Evolutionary conservation across 2,329 filamentous ascomycete species (phyloP).

Genomic region (Phyllosticta capitalensis): DNA sequence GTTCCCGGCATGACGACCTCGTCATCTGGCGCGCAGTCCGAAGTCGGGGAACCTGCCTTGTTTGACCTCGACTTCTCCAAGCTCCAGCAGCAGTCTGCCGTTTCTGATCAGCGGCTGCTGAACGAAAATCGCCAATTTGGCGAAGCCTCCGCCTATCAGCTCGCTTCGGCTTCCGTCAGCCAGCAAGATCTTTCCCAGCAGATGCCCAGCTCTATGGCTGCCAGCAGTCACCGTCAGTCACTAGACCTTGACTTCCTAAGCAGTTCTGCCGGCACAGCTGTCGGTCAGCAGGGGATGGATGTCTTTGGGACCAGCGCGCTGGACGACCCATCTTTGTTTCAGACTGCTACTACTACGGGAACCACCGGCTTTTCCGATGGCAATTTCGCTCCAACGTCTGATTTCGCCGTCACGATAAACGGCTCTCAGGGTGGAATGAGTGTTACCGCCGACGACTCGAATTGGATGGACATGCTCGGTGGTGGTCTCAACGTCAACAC

Average conservation of each 20-base stretch:
- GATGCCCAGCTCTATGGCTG: constrained; percentile 19
- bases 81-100: constrained; percentile 19
- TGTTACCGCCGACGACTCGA: constrained; percentile 10
- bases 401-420: neutral
- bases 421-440: neutral
- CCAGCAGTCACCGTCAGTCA: constrained; percentile 17
- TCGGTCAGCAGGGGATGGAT: neutral
- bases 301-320: constrained; percentile 3
- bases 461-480: constrained; percentile 15
- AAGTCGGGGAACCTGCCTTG: constrained; percentile 26
- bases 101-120: constrained; percentile 27
- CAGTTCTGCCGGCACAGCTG: constrained; percentile 1
- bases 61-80: constrained; percentile 26
- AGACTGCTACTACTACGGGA: constrained; percentile 11
- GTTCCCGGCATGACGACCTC: constrained; percentile 30
- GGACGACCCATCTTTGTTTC: constrained; percentile 6
- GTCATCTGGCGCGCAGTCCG: constrained; percentile 30
- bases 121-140: constrained; percentile 18
- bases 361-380: neutral
- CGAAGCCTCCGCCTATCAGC: constrained; percentile 22
- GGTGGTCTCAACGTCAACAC: constrained; percentile 6
- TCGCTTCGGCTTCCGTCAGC: constrained; percentile 16
- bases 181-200: constrained; percentile 18
- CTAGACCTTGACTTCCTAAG: constrained; percentile 25
- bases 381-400: constrained; percentile 1